phyloP scores from a whole-genome alignment of 2,329 filamentous ascomycete species.

The Pseudogymnoascus sp. region DNA sequence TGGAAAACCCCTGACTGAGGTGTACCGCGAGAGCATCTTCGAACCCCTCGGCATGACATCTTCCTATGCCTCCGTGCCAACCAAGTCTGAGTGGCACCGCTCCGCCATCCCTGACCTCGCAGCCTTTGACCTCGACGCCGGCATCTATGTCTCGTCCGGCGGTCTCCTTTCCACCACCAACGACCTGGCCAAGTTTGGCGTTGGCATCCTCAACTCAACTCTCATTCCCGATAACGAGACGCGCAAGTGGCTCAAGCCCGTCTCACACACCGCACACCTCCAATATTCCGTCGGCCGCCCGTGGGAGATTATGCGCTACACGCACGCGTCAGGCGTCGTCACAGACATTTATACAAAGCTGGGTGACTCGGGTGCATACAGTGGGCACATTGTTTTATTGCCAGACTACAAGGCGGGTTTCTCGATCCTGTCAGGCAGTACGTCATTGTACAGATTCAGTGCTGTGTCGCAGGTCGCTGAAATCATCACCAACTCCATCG shows the following conservation, averaged over 20 bases:
- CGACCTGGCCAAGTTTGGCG: slow-evolving; percentile 35
- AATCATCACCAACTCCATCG: slow-evolving; percentile 17
- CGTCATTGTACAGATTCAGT: background rate
- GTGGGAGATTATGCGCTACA: slow-evolving; percentile 39
- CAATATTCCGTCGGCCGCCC: slow-evolving; percentile 35
- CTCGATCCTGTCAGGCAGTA: slow-evolving; percentile 32
- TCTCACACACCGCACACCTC: slow-evolving; percentile 30
- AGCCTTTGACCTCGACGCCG: slow-evolving; percentile 26
- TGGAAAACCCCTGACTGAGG: slow-evolving; percentile 32
- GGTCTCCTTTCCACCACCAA: slow-evolving; percentile 35
- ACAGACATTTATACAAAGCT: slow-evolving; percentile 41
- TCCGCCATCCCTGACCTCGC: slow-evolving; percentile 27
- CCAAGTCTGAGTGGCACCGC: slow-evolving; percentile 14
- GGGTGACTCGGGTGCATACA: slow-evolving; percentile 37
- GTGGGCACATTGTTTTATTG: slow-evolving; percentile 33
- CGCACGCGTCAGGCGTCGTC: slow-evolving; percentile 32
- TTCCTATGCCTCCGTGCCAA: slow-evolving; percentile 31
- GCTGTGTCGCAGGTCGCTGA: slow-evolving; percentile 15
- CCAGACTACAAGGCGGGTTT: slow-evolving; percentile 40
- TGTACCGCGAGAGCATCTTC: slow-evolving; percentile 35
- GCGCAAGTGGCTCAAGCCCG: slow-evolving; percentile 38
- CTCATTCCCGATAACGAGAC: slow-evolving; percentile 34
- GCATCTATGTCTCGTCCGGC: slow-evolving; percentile 27
- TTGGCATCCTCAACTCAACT: slow-evolving; percentile 35
- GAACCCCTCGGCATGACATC: slow-evolving; percentile 35